Evolutionary conservation across 768 basidiomycete genomes (phyloP), one percentile per base, ranked within the genome.

Genomic region (Macrolepiota albuminosa): DNA sequence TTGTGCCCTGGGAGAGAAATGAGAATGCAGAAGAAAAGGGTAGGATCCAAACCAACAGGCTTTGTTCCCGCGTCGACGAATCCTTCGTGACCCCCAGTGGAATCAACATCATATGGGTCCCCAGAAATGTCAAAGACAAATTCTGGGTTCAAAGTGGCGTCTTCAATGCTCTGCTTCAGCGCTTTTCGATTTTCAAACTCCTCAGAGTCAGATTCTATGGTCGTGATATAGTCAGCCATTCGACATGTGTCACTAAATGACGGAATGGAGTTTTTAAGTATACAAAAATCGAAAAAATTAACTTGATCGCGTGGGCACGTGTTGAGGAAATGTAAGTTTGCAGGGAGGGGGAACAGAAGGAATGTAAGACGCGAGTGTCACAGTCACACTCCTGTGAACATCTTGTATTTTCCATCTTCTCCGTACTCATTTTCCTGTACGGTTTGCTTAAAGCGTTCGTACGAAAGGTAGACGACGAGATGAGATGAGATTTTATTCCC

Each of bases 61-160:
- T 83, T 89, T 56, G 75, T 79, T 46, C 86, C 83, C 47, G 78
- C 80, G 73, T 84, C 83, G 34, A 88, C 84, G 39, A 83, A 66
- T 67, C 88, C 89, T 51, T 79, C 71, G n/a, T 79, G 57, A 40
- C 75, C 76, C 18, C 67, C 64, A 42, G 71, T 67, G 29, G 73
- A 73, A 42, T 73, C 78, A 31, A 84, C 70, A 45, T 89, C 68
- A 63, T 88, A 88, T 29, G 84, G 84, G 69, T 92, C 89, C 34
- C 85, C 90, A 43, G 80, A 81, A 16, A 88, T 66, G 72, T 94
- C 92, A 68, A 98, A 96, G 37, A 81, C 78, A 69, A 96, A 93
- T 56, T 88, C 87, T 14, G 89, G 90, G 72, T 96, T 82, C 42
- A 98, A 78, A 58, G 79, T 81, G 40, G 77, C 79, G 37, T 84